Evolutionary conservation across 1,284 basidiomycete genomes (phyloP).

Genomic region (Inonotus obliquus): DNA sequence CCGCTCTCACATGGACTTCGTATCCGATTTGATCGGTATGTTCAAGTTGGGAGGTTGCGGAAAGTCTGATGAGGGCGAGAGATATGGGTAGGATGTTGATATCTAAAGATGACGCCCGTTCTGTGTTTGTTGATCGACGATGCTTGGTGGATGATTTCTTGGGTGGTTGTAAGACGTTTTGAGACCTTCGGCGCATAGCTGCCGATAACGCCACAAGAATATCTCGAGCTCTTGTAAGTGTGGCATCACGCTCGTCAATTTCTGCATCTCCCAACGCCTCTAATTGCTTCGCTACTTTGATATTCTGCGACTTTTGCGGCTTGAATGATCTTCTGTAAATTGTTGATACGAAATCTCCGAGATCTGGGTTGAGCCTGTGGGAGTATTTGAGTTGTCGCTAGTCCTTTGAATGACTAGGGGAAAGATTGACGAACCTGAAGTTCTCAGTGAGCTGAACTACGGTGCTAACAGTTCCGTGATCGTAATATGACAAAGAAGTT

Average conservation of each 20-base stretch:
- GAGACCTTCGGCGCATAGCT: slow-evolving; percentile 16
- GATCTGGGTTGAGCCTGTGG: slow-evolving; percentile 41
- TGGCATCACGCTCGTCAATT: slow-evolving; percentile 22
- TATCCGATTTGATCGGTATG: slow-evolving; percentile 34
- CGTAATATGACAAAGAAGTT: background rate
- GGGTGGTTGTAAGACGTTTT: slow-evolving; percentile 1
- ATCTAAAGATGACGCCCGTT: background rate
- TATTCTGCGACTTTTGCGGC: slow-evolving; percentile 40
- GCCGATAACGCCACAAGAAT: slow-evolving; percentile 17
- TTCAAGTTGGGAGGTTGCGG: slow-evolving; percentile 26
- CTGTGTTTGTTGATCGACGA: background rate
- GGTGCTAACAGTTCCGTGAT: slow-evolving; percentile 25
- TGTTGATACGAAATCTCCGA: slow-evolving; percentile 45
- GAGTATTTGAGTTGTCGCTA: background rate
- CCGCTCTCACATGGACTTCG: slow-evolving; percentile 41
- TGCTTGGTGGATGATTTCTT: background rate
- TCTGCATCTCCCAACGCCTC: slow-evolving; percentile 21
- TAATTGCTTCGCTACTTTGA: slow-evolving; percentile 35
- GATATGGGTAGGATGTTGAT: slow-evolving; percentile 30
- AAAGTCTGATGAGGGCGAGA: slow-evolving; percentile 36
- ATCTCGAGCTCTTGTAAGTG: slow-evolving; percentile 5
- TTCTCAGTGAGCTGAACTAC: slow-evolving; percentile 46
- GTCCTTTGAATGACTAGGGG: background rate
- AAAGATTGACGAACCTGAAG: slow-evolving; percentile 31
- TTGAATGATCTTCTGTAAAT: slow-evolving; percentile 44